Percentiles rank a stretch among this genome's conserved stretches.
phyloP scores from a whole-genome alignment of 139 green algal species.

The Asterochloris sp. region DNA sequence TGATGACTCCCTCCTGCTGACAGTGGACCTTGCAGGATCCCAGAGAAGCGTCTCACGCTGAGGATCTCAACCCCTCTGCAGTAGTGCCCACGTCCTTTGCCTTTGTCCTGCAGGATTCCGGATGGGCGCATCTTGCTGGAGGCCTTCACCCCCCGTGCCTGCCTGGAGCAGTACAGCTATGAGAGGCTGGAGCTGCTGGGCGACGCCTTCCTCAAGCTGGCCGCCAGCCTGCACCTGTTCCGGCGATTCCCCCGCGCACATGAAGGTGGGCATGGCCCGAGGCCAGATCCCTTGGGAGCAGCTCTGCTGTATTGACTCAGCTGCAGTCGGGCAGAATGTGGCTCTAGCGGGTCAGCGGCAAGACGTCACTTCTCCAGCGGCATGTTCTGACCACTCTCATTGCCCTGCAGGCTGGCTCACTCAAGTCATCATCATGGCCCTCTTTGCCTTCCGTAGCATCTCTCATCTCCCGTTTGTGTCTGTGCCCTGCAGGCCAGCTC shows the following conservation, averaged over 20 bases:
- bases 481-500: constrained; percentile 16
- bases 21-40: neutral
- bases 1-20: too few species aligned
- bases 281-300: neutral
- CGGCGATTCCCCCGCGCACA: constrained; percentile 16
- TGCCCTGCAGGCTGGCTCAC: too few species aligned
- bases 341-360: too few species aligned
- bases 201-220: constrained; percentile 45
- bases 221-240: constrained; percentile 19
- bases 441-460: too few species aligned
- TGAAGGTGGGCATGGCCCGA: neutral
- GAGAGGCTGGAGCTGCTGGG: constrained; percentile 47
- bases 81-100: neutral
- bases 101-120: constrained; percentile 22
- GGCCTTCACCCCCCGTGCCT: constrained; percentile 33
- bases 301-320: too few species aligned
- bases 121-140: constrained; percentile 20
- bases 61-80: neutral
- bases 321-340: too few species aligned
- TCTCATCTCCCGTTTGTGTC: too few species aligned
- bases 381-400: too few species aligned
- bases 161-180: constrained; percentile 27
- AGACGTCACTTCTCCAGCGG: too few species aligned
- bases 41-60: neutral
- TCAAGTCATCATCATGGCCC: too few species aligned